A percentile compares a stretch with the other conserved stretches of the same genome.
phyloP scores from a whole-genome alignment of 345 rosid species.

The Sonneratia caseolaris region DNA sequence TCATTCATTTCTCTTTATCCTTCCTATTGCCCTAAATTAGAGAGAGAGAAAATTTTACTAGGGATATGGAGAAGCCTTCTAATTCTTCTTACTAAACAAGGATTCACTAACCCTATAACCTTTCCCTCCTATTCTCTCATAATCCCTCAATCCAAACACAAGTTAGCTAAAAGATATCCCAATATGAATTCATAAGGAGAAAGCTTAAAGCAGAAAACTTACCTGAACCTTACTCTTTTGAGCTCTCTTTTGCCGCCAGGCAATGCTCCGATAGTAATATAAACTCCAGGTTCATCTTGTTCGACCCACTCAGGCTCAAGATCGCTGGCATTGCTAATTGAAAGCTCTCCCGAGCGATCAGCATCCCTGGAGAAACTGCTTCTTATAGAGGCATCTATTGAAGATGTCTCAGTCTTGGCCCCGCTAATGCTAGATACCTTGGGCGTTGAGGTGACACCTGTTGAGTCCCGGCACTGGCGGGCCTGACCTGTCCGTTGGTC shows the following conservation, averaged over 20 bases:
- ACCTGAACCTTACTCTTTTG: conserved; percentile 98
- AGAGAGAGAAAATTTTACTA: too few species aligned
- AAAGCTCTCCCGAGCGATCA: conserved; percentile 70
- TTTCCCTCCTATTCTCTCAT: too few species aligned
- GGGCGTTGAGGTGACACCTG: conserved; percentile 69
- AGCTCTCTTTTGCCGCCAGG: conserved; percentile 87
- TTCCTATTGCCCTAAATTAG: too few species aligned
- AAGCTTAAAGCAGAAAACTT: conserved; percentile 14
- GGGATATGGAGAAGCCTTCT: too few species aligned
- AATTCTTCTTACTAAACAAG: too few species aligned
- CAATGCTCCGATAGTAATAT: conserved; percentile 74
- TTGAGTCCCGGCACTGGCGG: conserved; percentile 53
- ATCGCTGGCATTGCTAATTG: conserved; percentile 86
- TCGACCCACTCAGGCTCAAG: conserved; percentile 87
- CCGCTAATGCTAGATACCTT: conserved; percentile 88
- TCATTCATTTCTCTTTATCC: too few species aligned
- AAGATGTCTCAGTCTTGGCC: conserved; percentile 81
- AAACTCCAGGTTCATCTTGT: conserved; percentile 94
- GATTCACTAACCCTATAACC: too few species aligned
- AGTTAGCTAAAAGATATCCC: too few species aligned
- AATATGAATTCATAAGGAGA: conserved; percentile 2
- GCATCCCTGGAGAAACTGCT: conserved; percentile 93
- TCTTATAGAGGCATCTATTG: conserved; percentile 78
- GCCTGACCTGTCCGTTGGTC: conserved; percentile 61
- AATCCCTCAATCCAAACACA: too few species aligned